Conservation (phyloP, 495 filamentous ascomycete genomes). For the Cairneyella variabilis region DNA sequence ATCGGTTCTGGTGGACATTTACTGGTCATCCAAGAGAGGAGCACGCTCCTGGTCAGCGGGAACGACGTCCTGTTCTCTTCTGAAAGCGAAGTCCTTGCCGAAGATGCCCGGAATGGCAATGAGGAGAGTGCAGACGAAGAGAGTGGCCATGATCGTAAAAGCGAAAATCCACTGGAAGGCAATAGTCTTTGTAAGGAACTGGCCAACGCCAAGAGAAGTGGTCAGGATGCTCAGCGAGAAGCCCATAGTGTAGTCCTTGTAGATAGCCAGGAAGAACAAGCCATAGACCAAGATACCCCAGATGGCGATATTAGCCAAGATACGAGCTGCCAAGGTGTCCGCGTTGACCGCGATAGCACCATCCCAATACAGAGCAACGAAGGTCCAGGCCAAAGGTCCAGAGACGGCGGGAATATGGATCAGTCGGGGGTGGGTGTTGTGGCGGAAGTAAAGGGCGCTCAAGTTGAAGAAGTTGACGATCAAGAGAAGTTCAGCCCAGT, state of each 20-base stretch:
- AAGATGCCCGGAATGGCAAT: slow-evolving; percentile 62
- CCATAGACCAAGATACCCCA: slow-evolving; percentile 77
- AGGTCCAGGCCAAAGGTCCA: slow-evolving; percentile 78
- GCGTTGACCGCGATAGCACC: slow-evolving; percentile 72
- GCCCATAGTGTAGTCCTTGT: slow-evolving; percentile 81
- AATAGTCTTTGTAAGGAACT: slow-evolving; percentile 65
- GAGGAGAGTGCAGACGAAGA: slow-evolving; percentile 60
- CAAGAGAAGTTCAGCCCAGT: slow-evolving; percentile 69
- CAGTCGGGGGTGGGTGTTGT: slow-evolving; percentile 58
- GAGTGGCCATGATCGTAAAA: slow-evolving; percentile 72
- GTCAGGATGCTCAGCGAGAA: slow-evolving; percentile 70
- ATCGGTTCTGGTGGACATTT: neutral
- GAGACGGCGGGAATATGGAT: slow-evolving; percentile 73
- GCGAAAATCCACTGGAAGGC: slow-evolving; percentile 91
- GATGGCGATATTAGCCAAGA: slow-evolving; percentile 80
- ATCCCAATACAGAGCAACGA: slow-evolving; percentile 82
- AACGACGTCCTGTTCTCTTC: slow-evolving; percentile 22
- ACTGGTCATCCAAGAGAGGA: slow-evolving; percentile 38
- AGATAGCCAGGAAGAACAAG: slow-evolving; percentile 60
- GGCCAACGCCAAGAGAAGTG: slow-evolving; percentile 70
- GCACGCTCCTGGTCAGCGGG: slow-evolving; percentile 45
- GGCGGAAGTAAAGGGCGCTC: slow-evolving; percentile 70
- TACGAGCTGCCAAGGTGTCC: slow-evolving; percentile 54
- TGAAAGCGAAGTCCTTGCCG: slow-evolving; percentile 41
- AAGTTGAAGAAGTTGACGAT: slow-evolving; percentile 80